Evolutionary conservation across 2,329 filamentous ascomycete genomes (phyloP), one percentile per base, ranked within the genome.

Genomic region (Beauveria rudraprayagi): DNA sequence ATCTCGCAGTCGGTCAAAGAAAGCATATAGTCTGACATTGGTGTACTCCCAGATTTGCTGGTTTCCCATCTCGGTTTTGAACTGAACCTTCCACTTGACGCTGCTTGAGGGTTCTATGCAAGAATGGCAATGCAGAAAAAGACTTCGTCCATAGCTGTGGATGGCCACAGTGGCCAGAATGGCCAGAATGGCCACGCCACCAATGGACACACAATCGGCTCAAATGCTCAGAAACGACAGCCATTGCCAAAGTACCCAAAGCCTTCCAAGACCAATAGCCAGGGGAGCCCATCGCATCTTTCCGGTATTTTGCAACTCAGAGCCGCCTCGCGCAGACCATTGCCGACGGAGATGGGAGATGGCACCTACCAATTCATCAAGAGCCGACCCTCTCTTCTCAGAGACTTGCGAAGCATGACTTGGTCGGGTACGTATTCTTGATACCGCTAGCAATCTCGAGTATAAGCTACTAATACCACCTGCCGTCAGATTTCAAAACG

Each of bases 301-400:
- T 66, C 65, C 11, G 68, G 65, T 37, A 65, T 76, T 50, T 68
- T 71, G 64, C 69, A 72, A 53, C 66, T 76, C 30, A 68, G 72
- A 3, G 67, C 75, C 59, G 80, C 83, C 5, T 83, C 85, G 1
- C 78, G 77, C 62, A 76, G 83, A n/a, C 86, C 88, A 10, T 72
- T 88, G 37, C 86, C 88, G 0, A 84, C 77, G 1, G 79, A 88
- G 66, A 80, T 78, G 59, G 85, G 86, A 28, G 81, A 87, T 68
- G 85, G 85, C n/a, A 80, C 81, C 2, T 88, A 86, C 61, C 73
- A 79, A 5, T 68, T 70, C 8, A 70, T 76, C 1, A 74, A 75
- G n/a, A 76, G 77, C 65, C 78, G 80, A 16, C 80, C 80, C 1
- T 56, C 60, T 5, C 22, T 61, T 2, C 16, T 61, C 14, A 37